Evolutionary conservation across 495 filamentous ascomycete species (phyloP).

Genomic region (Penicillium roqueforti): DNA sequence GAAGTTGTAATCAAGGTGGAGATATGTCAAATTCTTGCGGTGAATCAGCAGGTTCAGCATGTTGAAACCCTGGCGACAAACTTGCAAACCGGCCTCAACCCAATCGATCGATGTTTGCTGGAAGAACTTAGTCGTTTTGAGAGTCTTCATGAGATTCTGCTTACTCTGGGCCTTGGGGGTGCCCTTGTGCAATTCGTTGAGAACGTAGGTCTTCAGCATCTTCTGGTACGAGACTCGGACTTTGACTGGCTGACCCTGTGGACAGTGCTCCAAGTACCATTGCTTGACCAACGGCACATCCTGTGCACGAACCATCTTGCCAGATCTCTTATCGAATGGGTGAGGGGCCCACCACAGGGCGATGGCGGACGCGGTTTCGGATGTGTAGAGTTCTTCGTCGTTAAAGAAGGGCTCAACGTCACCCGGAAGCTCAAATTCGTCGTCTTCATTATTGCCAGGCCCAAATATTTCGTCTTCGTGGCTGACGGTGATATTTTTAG

Average conservation of each 20-base stretch:
- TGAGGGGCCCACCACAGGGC: conserved; percentile 97
- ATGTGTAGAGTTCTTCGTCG: conserved; percentile 84
- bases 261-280: conserved; percentile 96
- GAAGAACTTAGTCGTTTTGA: conserved; percentile 98
- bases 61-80: conserved; percentile 97
- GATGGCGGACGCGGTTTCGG: conserved; percentile 89
- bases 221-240: conserved; percentile 99
- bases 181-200: conserved; percentile 95
- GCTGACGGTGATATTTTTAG: conserved; percentile 87
- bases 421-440: conserved; percentile 78
- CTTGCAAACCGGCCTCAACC: conserved; percentile 98
- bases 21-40: conserved; percentile 96
- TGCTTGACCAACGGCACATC: conserved; percentile 98
- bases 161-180: conserved; percentile 92
- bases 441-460: conserved; percentile 76
- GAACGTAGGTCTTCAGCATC: conserved; percentile 89
- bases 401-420: conserved; percentile 83
- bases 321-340: conserved; percentile 94
- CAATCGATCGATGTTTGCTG: conserved; percentile 99
- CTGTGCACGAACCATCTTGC: conserved; percentile 94
- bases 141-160: conserved; percentile 80
- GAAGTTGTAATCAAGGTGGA: conserved; percentile 99
- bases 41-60: conserved; percentile 99
- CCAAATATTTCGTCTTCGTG: conserved; percentile 97
- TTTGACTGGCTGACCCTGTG: conserved; percentile 90